These are phyloP conservation scores for Ophiocordyceps camponoti-floridani DNA, from an alignment of 2,329 filamentous ascomycete species.

Conservation along the genomic window DNA sequence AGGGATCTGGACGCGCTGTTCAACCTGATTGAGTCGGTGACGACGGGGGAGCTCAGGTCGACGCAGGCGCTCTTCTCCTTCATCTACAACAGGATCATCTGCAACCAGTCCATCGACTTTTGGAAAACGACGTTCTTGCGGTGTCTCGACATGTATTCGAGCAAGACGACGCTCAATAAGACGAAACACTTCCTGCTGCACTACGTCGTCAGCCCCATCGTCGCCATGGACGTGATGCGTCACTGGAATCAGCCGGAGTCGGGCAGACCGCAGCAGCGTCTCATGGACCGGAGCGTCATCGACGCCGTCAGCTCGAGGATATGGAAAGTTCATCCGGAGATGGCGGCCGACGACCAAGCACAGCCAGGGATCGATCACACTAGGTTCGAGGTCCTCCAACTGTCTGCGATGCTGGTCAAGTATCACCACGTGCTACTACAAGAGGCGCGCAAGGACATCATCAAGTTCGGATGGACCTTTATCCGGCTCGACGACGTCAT, in stretches of 20 bases:
- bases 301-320: conserved; percentile 83
- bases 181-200: conserved; percentile 87
- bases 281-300: conserved; percentile 76
- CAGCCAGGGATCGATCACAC: conserved; percentile 88
- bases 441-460: conserved; percentile 90
- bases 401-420: conserved; percentile 89
- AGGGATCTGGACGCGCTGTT: conserved; percentile 73
- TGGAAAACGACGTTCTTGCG: conserved; percentile 68
- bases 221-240: conserved; percentile 89
- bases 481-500: conserved; percentile 97
- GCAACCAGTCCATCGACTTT: conserved; percentile 68
- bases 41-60: conserved; percentile 62
- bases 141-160: conserved; percentile 74
- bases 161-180: conserved; percentile 63
- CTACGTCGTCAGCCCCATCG: conserved; percentile 84
- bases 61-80: conserved; percentile 63
- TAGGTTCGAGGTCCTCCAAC: conserved; percentile 84
- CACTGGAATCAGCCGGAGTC: conserved; percentile 48
- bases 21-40: conserved; percentile 66
- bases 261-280: conserved; percentile 42
- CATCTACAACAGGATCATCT: conserved; percentile 73
- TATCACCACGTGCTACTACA: conserved; percentile 79
- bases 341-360: conserved; percentile 64
- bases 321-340: conserved; percentile 77
- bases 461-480: conserved; percentile 98